Evolutionary conservation across 2,329 filamentous ascomycete species (phyloP).

Genomic region (Colletotrichum sp.): DNA sequence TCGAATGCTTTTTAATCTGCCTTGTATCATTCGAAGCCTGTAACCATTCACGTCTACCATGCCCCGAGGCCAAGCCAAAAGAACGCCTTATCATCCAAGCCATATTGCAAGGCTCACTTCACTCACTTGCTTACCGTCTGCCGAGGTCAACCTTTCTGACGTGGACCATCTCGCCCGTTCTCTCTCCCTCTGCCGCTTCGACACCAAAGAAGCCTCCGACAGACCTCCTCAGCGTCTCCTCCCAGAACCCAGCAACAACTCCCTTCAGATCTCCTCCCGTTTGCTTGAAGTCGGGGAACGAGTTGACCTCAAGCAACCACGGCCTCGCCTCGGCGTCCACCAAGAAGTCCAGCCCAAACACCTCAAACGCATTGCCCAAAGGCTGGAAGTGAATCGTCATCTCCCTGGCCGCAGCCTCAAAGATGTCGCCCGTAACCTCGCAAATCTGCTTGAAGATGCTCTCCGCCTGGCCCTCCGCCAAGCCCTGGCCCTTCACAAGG

Average conservation of each 20-base stretch:
- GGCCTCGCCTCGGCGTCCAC: constrained; percentile 68
- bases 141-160: constrained; percentile 61
- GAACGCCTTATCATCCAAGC: not conserved
- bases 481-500: constrained; percentile 40
- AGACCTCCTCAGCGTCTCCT: constrained; percentile 70
- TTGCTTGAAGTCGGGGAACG: constrained; percentile 95
- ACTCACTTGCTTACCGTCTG: constrained; percentile 37
- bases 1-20: not conserved
- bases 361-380: constrained; percentile 85
- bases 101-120: not conserved
- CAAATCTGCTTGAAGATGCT: constrained; percentile 78
- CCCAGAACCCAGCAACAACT: constrained; percentile 79
- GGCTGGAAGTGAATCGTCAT: constrained; percentile 95
- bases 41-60: not conserved
- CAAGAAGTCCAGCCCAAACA: constrained; percentile 91
- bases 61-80: not conserved
- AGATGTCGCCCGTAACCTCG: constrained; percentile 74
- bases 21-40: not conserved
- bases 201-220: constrained; percentile 71
- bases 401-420: constrained; percentile 82
- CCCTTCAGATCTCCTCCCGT: constrained; percentile 77
- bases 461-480: constrained; percentile 53
- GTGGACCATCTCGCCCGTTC: constrained; percentile 49
- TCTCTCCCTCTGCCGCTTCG: constrained; percentile 22
- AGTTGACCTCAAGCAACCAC: constrained; percentile 91